Percentiles rank a stretch among this genome's conserved stretches.
These are phyloP conservation scores for Prosopis cineraria DNA, from an alignment of 306 rosid species.

Conservation along the genomic window DNA sequence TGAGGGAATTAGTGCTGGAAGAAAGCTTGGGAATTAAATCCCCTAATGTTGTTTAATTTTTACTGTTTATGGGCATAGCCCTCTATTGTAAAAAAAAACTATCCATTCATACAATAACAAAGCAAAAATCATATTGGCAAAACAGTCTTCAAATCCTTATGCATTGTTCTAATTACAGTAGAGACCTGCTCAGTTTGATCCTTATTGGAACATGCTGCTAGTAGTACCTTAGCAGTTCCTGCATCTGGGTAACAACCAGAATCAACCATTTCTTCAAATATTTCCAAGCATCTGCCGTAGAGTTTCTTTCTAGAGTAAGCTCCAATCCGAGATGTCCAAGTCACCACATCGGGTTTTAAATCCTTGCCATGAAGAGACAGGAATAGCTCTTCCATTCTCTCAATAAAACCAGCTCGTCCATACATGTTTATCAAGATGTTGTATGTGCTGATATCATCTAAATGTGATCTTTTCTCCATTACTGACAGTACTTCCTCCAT, in stretches of 20 bases:
- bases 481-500: slow-evolving; percentile 76
- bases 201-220: slow-evolving; percentile 76
- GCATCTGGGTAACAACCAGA: slow-evolving; percentile 91
- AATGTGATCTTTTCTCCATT: slow-evolving; percentile 69
- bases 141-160: slow-evolving; percentile 60
- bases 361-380: slow-evolving; percentile 53
- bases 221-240: slow-evolving; percentile 85
- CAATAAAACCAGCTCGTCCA: slow-evolving; percentile 80
- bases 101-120: not conserved
- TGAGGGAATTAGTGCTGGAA: too few relatives aligned
- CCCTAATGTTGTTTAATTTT: too few relatives aligned
- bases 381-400: slow-evolving; percentile 74
- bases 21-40: too few relatives aligned
- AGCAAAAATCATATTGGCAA: slow-evolving; percentile 45
- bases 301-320: slow-evolving; percentile 88
- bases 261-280: slow-evolving; percentile 94
- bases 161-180: slow-evolving; percentile 76
- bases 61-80: too few relatives aligned
- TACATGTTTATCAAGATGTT: slow-evolving; percentile 80
- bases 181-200: slow-evolving; percentile 83
- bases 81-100: too few relatives aligned
- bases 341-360: slow-evolving; percentile 83
- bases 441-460: slow-evolving; percentile 81
- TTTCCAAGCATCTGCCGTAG: slow-evolving; percentile 70
- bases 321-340: slow-evolving; percentile 93